These are phyloP conservation scores for Thraustochytrium sp. DNA, from an alignment of 352 stramenopile species.

Conservation along the genomic window DNA sequence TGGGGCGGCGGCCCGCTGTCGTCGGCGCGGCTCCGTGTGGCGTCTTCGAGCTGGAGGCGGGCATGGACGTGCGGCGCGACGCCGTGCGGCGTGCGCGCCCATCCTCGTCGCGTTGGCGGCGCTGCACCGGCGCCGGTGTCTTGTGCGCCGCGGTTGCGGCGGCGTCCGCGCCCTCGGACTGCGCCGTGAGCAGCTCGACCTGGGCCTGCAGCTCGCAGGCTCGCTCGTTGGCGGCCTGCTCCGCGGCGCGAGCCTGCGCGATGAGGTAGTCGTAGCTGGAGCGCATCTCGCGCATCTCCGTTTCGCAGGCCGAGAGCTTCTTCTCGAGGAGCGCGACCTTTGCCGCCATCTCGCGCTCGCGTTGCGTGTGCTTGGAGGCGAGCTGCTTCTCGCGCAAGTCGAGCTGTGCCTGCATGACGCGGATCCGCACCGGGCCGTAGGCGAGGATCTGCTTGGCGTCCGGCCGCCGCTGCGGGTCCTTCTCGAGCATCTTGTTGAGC, in stretches of 20 bases:
- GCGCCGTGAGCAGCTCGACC: not conserved
- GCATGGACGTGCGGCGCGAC: too few relatives aligned
- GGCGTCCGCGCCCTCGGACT: not conserved
- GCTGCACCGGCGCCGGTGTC: too few relatives aligned
- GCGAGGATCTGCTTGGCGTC: conserved; percentile 19
- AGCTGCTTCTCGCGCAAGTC: not conserved
- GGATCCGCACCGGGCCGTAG: conserved; percentile 10
- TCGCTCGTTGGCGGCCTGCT: not conserved
- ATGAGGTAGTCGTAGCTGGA: conserved; percentile 1
- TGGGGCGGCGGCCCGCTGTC: too few relatives aligned
- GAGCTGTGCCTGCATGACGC: conserved; percentile 9
- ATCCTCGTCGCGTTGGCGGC: too few relatives aligned
- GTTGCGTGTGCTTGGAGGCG: not conserved
- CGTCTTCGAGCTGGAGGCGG: too few relatives aligned
- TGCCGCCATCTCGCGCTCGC: not conserved
- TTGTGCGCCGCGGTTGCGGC: too few relatives aligned
- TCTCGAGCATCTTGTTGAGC: conserved; percentile 37
- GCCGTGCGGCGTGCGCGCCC: too few relatives aligned
- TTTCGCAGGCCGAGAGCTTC: conserved; percentile 19
- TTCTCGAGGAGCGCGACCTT: not conserved
- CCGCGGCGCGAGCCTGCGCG: not conserved
- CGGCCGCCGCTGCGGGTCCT: conserved; percentile 16
- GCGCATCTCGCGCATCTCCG: conserved; percentile 35
- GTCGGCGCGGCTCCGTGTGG: too few relatives aligned
- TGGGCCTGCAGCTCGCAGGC: not conserved